These are phyloP conservation scores for Botrytis galanthina DNA, from an alignment of 2,329 filamentous ascomycete species.

Conservation along the genomic window DNA sequence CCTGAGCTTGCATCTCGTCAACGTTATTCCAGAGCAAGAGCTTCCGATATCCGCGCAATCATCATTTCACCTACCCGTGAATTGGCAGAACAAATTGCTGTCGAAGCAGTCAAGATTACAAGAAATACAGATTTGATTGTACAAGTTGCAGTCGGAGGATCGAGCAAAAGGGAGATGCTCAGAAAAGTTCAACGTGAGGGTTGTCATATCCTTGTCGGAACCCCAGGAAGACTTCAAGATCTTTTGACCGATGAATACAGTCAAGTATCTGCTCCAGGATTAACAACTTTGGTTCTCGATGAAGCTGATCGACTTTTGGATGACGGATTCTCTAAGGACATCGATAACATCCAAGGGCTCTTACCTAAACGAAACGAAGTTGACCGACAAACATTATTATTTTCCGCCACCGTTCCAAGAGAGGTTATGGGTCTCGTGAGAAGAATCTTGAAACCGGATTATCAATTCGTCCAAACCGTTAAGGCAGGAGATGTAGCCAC, in stretches of 20 bases:
- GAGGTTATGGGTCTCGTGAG: constrained; percentile 77
- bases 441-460: constrained; percentile 73
- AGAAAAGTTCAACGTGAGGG: constrained; percentile 55
- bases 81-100: constrained; percentile 76
- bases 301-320: constrained; percentile 99
- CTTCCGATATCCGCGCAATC: constrained; percentile 65
- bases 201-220: constrained; percentile 87
- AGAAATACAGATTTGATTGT: constrained; percentile 45
- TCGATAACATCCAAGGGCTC: constrained; percentile 57
- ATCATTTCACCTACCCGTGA: constrained; percentile 80
- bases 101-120: constrained; percentile 59
- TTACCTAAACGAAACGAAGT: constrained; percentile 63
- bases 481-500: constrained; percentile 78
- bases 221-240: constrained; percentile 84
- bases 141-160: constrained; percentile 84
- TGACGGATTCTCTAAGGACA: constrained; percentile 73
- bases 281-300: constrained; percentile 90
- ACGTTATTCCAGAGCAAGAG: constrained; percentile 41
- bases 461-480: constrained; percentile 87
- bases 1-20: constrained; percentile 49
- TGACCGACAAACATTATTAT: constrained; percentile 86
- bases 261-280: constrained; percentile 48
- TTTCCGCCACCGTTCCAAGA: constrained; percentile 87
- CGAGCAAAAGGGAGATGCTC: constrained; percentile 58
- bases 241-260: constrained; percentile 58